A percentile compares a stretch with the other conserved stretches of the same genome.
phyloP scores from a whole-genome alignment of 306 rosid genomes.

The Inga oerstediana region DNA sequence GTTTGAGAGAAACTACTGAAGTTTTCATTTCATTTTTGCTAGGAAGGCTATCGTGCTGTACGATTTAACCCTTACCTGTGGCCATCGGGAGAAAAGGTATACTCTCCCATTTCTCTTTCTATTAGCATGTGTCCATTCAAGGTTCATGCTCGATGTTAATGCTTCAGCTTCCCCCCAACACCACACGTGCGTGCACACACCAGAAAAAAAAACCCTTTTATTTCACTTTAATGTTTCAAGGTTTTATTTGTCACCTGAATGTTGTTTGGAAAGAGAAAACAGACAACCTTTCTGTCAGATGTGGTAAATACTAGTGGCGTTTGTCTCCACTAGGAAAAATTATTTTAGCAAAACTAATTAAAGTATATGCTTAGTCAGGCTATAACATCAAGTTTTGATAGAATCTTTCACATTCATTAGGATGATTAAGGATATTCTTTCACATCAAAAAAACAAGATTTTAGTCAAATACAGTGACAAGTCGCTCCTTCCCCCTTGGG shows the following conservation, averaged over 20 bases:
- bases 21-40: conserved; percentile 30
- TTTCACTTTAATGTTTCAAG: background rate
- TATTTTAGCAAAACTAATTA: background rate
- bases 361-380: background rate
- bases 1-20: conserved; percentile 14
- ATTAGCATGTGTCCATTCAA: background rate
- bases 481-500: too few relatives aligned
- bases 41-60: conserved; percentile 85
- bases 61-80: conserved; percentile 93
- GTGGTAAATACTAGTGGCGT: conserved; percentile 8
- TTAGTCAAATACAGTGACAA: background rate
- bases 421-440: background rate
- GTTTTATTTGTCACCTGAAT: conserved; percentile 2
- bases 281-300: background rate
- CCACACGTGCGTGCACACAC: too few relatives aligned
- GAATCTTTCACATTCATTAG: conserved; percentile 9
- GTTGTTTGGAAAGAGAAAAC: background rate
- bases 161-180: background rate
- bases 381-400: background rate
- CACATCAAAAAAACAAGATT: background rate
- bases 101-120: background rate
- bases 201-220: too few relatives aligned
- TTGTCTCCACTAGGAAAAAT: background rate
- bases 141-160: background rate
- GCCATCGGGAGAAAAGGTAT: conserved; percentile 84